phyloP scores from a whole-genome alignment of 345 rosid species.

The Camelina neglecta region DNA sequence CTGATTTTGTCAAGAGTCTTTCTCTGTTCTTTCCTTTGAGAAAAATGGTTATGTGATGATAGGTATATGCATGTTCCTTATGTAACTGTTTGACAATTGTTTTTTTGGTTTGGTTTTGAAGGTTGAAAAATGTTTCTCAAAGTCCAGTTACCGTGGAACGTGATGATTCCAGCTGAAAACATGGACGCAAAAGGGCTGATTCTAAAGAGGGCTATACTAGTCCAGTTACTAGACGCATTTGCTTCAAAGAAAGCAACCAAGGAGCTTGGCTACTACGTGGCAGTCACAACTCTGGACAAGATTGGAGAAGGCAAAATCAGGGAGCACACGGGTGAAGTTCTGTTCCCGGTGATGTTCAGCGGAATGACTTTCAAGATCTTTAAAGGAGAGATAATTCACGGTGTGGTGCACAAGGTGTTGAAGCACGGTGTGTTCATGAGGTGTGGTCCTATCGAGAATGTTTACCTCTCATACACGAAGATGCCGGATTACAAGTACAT shows the following conservation, averaged over 20 bases:
- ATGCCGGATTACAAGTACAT: constrained; percentile 71
- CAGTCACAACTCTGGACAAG: constrained; percentile 62
- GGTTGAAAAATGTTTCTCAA: constrained; percentile 68
- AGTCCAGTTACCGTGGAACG: constrained; percentile 80
- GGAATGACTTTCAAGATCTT: constrained; percentile 81
- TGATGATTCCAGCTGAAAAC: constrained; percentile 68
- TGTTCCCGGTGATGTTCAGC: constrained; percentile 75
- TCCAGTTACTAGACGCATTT: constrained; percentile 66
- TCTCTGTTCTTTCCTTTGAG: not conserved
- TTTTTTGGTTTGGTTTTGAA: constrained; percentile 5
- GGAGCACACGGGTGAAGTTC: constrained; percentile 69
- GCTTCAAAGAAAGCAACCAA: constrained; percentile 65
- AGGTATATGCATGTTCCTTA: not conserved
- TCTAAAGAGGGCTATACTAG: constrained; percentile 67
- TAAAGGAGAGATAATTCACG: constrained; percentile 77
- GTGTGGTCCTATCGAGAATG: constrained; percentile 67
- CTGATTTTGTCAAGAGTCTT: not conserved
- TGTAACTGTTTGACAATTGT: not conserved
- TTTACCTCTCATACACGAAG: constrained; percentile 61
- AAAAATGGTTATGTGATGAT: not conserved
- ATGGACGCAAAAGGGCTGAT: constrained; percentile 72
- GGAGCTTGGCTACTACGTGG: constrained; percentile 72
- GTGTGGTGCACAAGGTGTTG: constrained; percentile 71
- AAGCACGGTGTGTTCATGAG: constrained; percentile 85
- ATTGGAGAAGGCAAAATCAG: constrained; percentile 82